Evolutionary conservation across 2,329 filamentous ascomycete species (phyloP), one percentile per base, ranked within the genome.

Genomic region (Fulvia fulva): DNA sequence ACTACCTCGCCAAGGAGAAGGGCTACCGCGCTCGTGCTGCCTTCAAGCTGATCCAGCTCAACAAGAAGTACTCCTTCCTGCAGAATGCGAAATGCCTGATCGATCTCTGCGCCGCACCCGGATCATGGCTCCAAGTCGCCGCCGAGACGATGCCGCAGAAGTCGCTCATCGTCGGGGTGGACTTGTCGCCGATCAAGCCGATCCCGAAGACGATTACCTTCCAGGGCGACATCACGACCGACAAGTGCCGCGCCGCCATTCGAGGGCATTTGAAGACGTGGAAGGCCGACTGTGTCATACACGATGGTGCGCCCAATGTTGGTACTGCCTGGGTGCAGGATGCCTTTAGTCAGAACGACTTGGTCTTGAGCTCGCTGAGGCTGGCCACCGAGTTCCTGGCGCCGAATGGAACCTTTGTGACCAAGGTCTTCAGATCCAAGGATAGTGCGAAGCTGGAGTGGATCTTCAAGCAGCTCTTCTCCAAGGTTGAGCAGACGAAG

Each of bases 321-420:
- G 94, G 94, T 86, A 93, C 91, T 0, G 92, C 94, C 0, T 99
- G 94, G 94, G 89, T 92, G 45, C 94, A 99, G 77, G 94, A 99
- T 80, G 94, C 94, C 46, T 99, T 96, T 82, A 93, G 93, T 62
- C 94, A 99, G 76, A 94, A 93, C 59, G 93, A 97, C 76, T 80
- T 99, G 53, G 91, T 89, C 12, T 79, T 99, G 56, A 90, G 96
- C 73, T 89, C 90, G 8, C 82, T 99, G 81, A 96, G 95, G 74
- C 80, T 99, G 57, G 94, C 94, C 2, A 96, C 91, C 0, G 93
- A 99, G 66, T 99, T 99, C 67, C 77, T 99, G 58, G 82, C 85
- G 19, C 88, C 93, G 73, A 91, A 92, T 47, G 94, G 94, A 63
- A 93, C 87, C 8, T 97, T 97, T 65, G 92, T 97, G 46, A 97